Evolutionary conservation across 202 grass and related monocot genomes (phyloP).

Genomic region (Panicum virgatum): DNA sequence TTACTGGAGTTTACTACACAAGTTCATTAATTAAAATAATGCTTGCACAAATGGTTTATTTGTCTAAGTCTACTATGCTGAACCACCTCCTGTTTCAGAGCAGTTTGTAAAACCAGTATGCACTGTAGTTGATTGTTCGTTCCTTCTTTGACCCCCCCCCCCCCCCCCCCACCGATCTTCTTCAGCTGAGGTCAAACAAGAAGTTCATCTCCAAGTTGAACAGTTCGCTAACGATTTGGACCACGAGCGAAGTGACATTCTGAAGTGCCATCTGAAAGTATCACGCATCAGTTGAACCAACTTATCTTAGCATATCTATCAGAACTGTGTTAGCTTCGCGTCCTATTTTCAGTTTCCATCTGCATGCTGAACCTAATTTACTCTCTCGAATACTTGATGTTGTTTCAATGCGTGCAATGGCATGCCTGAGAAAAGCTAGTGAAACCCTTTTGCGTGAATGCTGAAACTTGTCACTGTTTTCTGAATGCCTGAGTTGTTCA

Average conservation of each 20-base stretch:
- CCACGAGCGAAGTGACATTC: background rate
- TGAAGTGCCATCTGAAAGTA: slow-evolving; percentile 4
- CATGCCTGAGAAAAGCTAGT: slow-evolving; percentile 10
- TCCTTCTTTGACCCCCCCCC: background rate
- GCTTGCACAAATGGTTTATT: background rate
- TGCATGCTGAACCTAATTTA: slow-evolving; percentile 6
- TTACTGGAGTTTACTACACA: background rate
- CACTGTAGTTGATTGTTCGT: background rate
- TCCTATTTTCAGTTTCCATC: background rate
- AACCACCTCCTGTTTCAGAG: background rate
- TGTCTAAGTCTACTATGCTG: background rate
- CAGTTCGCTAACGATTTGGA: background rate
- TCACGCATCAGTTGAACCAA: slow-evolving; percentile 13
- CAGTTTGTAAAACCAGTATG: background rate
- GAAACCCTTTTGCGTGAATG: background rate
- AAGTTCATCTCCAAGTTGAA: slow-evolving; percentile 24
- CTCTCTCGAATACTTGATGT: background rate
- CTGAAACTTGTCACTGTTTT: background rate
- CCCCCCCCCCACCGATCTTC: background rate
- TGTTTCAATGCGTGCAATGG: no score
- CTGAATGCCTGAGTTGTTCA: background rate
- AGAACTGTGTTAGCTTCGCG: background rate
- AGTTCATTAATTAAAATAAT: background rate
- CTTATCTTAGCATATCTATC: slow-evolving; percentile 3
- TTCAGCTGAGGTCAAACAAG: slow-evolving; percentile 74